phyloP scores from a whole-genome alignment of 257 asterid genomes.

The Leptodermis oblonga region DNA sequence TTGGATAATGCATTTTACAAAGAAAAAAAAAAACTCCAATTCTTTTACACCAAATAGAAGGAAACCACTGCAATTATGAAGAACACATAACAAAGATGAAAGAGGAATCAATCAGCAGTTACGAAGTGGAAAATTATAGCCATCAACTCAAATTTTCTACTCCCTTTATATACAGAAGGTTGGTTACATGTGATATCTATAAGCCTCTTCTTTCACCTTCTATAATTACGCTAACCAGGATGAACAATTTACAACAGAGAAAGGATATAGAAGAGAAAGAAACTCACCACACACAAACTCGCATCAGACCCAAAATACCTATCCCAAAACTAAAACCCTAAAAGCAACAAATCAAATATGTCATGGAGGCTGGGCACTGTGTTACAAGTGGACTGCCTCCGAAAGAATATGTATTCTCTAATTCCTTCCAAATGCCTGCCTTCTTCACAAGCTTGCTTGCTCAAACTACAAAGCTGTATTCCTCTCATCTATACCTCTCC shows the following conservation, averaged over 20 bases:
- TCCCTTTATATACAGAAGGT: constrained; percentile 44
- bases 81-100: too few species aligned
- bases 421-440: constrained; percentile 43
- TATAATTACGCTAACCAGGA: constrained; percentile 34
- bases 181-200: constrained; percentile 48
- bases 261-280: constrained; percentile 18
- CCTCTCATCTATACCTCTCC: constrained; percentile 21
- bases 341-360: constrained; percentile 52
- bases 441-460: constrained; percentile 31
- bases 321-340: constrained; percentile 40
- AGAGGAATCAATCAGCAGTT: too few species aligned
- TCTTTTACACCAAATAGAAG: too few species aligned
- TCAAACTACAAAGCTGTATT: constrained; percentile 26
- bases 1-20: too few species aligned
- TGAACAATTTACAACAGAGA: constrained; percentile 45
- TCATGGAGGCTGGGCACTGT: constrained; percentile 44
- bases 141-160: constrained; percentile 25
- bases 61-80: not conserved
- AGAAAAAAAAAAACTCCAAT: too few species aligned
- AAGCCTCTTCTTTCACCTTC: constrained; percentile 30
- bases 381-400: constrained; percentile 46
- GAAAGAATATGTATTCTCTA: constrained; percentile 68
- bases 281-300: constrained; percentile 43
- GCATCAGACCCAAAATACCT: constrained; percentile 17
- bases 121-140: not conserved